phyloP scores from a whole-genome alignment of 352 stramenopile species.

The Pythium periplocum region DNA sequence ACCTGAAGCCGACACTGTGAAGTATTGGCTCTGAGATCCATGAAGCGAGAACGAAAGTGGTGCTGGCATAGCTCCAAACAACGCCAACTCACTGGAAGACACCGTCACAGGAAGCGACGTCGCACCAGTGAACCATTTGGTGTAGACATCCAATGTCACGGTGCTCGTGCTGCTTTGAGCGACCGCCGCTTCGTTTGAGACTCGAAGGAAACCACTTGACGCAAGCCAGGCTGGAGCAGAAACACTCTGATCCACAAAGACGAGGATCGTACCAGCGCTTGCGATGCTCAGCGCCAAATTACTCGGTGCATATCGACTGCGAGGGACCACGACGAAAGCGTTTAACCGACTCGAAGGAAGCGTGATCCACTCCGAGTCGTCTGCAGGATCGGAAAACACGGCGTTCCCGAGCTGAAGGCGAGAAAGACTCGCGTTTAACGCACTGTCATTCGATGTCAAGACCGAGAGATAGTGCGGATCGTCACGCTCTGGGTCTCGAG shows the following conservation, averaged over 20 bases:
- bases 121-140: conserved; percentile 4
- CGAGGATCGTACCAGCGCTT: conserved; percentile 16
- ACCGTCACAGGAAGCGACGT: conserved; percentile 4
- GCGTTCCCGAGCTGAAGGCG: not conserved
- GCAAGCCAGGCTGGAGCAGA: conserved; percentile 13
- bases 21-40: conserved; percentile 9
- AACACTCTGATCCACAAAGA: conserved; percentile 10
- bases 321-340: conserved; percentile 12
- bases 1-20: conserved; percentile 10
- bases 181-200: not conserved
- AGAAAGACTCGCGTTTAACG: not conserved
- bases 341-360: conserved; percentile 3
- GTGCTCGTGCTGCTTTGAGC: conserved; percentile 13
- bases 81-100: conserved; percentile 5
- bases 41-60: conserved; percentile 9
- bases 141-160: conserved; percentile 17
- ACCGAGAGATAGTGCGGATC: conserved; percentile 16
- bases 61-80: conserved; percentile 15
- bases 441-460: not conserved
- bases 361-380: conserved; percentile 16
- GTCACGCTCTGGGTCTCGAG: conserved; percentile 19
- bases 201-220: conserved; percentile 4
- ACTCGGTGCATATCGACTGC: not conserved
- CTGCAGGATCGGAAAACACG: conserved; percentile 13
- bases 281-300: conserved; percentile 7